Conservation (phyloP, 495 filamentous ascomycete genomes). For the Neurospora terricola region DNA sequence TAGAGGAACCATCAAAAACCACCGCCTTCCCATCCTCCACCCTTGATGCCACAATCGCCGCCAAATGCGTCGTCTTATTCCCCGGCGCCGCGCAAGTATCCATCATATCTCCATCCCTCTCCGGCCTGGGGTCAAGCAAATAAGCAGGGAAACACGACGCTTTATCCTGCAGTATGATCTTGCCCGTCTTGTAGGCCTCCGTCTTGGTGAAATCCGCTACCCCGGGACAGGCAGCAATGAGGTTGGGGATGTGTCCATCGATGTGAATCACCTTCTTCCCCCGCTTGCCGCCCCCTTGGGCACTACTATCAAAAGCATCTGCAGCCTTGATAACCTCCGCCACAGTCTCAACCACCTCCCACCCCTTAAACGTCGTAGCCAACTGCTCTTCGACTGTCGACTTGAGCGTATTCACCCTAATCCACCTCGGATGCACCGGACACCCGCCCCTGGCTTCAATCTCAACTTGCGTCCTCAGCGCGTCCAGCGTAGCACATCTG, state of each 20-base stretch:
- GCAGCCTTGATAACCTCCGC: constrained; percentile 24
- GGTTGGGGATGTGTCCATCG: constrained; percentile 70
- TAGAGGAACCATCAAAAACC: background rate
- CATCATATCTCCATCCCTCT: constrained; percentile 61
- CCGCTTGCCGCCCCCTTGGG: background rate
- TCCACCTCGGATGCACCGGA: constrained; percentile 65
- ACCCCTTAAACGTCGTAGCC: constrained; percentile 54
- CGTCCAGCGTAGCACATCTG: constrained; percentile 53
- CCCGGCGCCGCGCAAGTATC: constrained; percentile 92
- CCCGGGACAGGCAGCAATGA: constrained; percentile 65
- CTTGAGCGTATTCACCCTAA: constrained; percentile 74
- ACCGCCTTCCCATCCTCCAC: background rate
- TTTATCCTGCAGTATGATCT: constrained; percentile 89
- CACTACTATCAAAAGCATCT: background rate
- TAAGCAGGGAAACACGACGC: constrained; percentile 93
- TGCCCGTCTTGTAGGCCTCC: constrained; percentile 60
- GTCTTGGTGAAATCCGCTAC: constrained; percentile 53
- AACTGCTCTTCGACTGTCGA: constrained; percentile 60
- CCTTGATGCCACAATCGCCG: constrained; percentile 47
- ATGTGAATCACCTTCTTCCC: constrained; percentile 35
- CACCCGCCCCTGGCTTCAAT: constrained; percentile 17
- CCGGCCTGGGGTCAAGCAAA: constrained; percentile 52
- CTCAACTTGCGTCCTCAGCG: constrained; percentile 50
- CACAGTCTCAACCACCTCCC: constrained; percentile 39
- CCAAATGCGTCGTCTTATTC: constrained; percentile 94